Conservation (phyloP, 1,284 basidiomycete species). For the Trametes versicolor region DNA sequence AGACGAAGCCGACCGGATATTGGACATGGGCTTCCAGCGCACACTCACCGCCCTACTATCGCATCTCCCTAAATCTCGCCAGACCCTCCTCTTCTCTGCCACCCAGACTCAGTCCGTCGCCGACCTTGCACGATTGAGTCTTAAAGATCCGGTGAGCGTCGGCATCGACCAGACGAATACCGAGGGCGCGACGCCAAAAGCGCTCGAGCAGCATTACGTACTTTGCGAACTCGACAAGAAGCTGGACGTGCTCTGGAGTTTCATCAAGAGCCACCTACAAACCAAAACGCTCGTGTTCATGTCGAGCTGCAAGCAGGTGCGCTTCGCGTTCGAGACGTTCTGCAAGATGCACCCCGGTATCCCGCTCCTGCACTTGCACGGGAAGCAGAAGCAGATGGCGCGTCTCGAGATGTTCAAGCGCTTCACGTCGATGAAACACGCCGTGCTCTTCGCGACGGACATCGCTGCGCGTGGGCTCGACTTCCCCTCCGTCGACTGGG, state of each 20-base stretch:
- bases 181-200: constrained; percentile 63
- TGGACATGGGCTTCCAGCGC: constrained; percentile 95
- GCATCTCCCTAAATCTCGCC: constrained; percentile 87
- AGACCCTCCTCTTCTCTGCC: constrained; percentile 96
- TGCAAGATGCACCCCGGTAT: constrained; percentile 95
- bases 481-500: constrained; percentile 98
- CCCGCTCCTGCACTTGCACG: constrained; percentile 92
- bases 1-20: constrained; percentile 96
- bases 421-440: constrained; percentile 83
- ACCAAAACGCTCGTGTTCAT: constrained; percentile 95
- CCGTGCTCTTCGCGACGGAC: constrained; percentile 95
- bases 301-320: constrained; percentile 96
- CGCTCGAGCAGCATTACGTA: constrained; percentile 92
- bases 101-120: constrained; percentile 94
- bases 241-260: constrained; percentile 93
- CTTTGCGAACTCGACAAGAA: constrained; percentile 89
- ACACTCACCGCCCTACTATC: constrained; percentile 91
- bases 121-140: constrained; percentile 90
- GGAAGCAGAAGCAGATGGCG: constrained; percentile 96
- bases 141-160: constrained; percentile 86
- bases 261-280: constrained; percentile 95
- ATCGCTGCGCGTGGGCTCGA: constrained; percentile 97
- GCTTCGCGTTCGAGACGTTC: constrained; percentile 97
- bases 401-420: constrained; percentile 85
- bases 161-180: constrained; percentile 63